Conservation (phyloP, 805 yeast species). For the Saccharomycopsis sp. region DNA sequence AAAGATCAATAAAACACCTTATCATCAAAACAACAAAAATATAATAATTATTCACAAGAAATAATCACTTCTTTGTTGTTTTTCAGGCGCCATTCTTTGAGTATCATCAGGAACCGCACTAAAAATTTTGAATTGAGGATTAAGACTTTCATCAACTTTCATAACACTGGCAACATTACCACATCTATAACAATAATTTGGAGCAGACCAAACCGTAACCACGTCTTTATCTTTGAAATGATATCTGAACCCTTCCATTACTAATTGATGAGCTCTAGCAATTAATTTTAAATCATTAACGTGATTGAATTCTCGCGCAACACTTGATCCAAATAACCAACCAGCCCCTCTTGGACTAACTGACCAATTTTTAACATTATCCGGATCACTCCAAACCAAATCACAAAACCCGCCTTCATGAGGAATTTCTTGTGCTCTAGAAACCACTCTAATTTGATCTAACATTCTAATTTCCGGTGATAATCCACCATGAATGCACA, state of each 20-base stretch:
- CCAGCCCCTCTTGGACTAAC: conserved; percentile 98
- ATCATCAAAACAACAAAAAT: no score
- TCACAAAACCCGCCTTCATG: conserved; percentile 99
- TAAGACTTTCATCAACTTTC: conserved; percentile 82
- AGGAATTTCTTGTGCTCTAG: conserved; percentile 96
- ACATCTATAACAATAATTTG: conserved; percentile 93
- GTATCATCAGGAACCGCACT: conserved; percentile 88
- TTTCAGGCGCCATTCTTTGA: conserved; percentile 25
- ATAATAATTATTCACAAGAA: conserved; percentile 21
- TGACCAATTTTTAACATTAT: conserved; percentile 96
- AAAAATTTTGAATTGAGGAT: conserved; percentile 87
- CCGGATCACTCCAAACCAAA: conserved; percentile 96
- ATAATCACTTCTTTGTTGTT: conserved; percentile 26
- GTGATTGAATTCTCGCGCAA: conserved; percentile 92
- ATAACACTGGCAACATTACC: conserved; percentile 98
- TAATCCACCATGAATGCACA: conserved; percentile 96
- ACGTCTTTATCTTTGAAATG: conserved; percentile 95
- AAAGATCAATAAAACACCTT: no score
- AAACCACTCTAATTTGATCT: conserved; percentile 88
- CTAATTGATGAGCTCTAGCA: conserved; percentile 96
- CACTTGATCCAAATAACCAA: conserved; percentile 92
- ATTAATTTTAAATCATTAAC: conserved; percentile 80
- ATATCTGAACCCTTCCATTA: conserved; percentile 96
- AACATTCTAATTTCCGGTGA: conserved; percentile 96
- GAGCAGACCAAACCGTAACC: conserved; percentile 97